phyloP scores from a whole-genome alignment of 2,329 filamentous ascomycete genomes.

The Hypoxylon sp. region DNA sequence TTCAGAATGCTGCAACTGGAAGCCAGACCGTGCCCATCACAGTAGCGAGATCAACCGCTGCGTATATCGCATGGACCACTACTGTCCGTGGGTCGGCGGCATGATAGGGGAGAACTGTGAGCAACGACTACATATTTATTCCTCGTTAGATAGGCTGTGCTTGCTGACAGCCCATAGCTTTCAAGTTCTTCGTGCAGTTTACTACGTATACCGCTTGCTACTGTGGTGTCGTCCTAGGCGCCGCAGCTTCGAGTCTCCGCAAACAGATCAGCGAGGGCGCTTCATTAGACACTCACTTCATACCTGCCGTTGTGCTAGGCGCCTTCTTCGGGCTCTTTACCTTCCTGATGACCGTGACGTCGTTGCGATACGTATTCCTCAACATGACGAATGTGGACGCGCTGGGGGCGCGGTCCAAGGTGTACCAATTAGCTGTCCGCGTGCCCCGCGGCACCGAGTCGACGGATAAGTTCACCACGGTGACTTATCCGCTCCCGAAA shows the following conservation, averaged over 20 bases:
- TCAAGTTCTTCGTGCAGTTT: constrained; percentile 95
- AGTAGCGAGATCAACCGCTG: constrained; percentile 85
- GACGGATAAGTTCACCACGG: constrained; percentile 61
- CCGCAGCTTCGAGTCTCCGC: constrained; percentile 73
- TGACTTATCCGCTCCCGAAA: constrained; percentile 69
- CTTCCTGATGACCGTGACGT: constrained; percentile 79
- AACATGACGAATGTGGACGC: constrained; percentile 91
- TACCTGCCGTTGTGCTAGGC: constrained; percentile 74
- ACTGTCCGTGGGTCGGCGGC: constrained; percentile 96
- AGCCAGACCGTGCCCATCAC: constrained; percentile 89
- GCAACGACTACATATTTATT: constrained; percentile 48
- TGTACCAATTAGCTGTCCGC: constrained; percentile 80
- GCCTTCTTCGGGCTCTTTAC: constrained; percentile 85
- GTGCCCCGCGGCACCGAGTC: constrained; percentile 66
- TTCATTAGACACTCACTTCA: constrained; percentile 68
- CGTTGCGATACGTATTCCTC: constrained; percentile 74
- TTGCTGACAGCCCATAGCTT: constrained; percentile 62
- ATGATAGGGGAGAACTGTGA: constrained; percentile 84
- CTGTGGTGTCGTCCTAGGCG: constrained; percentile 72
- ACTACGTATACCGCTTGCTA: constrained; percentile 78
- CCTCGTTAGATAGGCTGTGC: not conserved
- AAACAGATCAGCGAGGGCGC: constrained; percentile 61
- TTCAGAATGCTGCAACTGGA: constrained; percentile 85
- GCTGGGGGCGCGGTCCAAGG: constrained; percentile 69
- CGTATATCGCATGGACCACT: constrained; percentile 92